Evolutionary conservation across 352 stramenopile genomes (phyloP), one percentile per base, ranked within the genome.

Genomic region (Phytophthora kernoviae): DNA sequence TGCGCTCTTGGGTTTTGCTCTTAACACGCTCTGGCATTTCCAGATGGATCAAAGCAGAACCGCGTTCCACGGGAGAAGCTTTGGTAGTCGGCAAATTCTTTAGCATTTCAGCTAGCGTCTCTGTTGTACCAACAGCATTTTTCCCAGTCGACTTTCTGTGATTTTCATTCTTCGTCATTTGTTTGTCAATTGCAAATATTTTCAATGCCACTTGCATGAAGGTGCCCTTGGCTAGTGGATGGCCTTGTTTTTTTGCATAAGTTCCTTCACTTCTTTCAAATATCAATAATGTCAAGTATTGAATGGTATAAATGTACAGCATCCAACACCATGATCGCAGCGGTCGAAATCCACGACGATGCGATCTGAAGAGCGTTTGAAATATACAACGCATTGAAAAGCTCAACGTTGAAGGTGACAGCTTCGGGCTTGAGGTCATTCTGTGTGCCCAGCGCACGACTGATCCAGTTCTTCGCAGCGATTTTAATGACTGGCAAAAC

Each of bases 341-440:
- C 51, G 4, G 51, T 58, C 8, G 44, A 27, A 40, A 24, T 22
- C 49, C 49, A 57, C 9, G 42, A 47, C n/a, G 33, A 30, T 9
- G 24, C 33, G 14, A 33, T 34, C 8, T 48, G 49, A 40, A 57
- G 37, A 39, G 37, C 37, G 14, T 39, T 57, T 6, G 49, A 48
- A 2, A 57, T 18, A 11, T 57, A 57, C 1, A 57, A 21, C 24
- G 54, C 54, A 48, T 61, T 37, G 24, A 61, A 61, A 26, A 48
- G 18, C 15, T 52, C 40, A 2, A 48, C 52, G 37, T 50, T 59
- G 6, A 59, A 37, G 14, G 37, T 52, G 30, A 59, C 26, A 5
- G 43, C 27, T 41, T 59, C 37, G 2, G 34, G 24, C 22, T 54
- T 54, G 20, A 45, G 11, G 21, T 54, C 47, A 7, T 54, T 26